Base-by-base conservation (phyloP, 2,329 filamentous ascomycete species). In the Mariannaea sp. region DNA sequence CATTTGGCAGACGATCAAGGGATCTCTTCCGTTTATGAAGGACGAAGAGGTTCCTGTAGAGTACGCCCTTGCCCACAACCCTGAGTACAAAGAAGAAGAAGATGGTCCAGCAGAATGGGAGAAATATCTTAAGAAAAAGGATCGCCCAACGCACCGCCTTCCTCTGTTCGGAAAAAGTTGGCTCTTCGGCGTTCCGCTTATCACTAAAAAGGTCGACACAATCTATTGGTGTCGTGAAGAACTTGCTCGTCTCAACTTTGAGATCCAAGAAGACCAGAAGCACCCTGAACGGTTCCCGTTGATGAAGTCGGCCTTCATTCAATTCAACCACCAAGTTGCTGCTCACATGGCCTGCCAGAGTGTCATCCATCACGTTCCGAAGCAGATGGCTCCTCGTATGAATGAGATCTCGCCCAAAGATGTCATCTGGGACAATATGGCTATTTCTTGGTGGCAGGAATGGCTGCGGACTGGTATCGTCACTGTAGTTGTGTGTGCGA, bases 321-420 rank as follows among this genome's bases (percentile, higher is more conserved):
- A 99, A 69, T 99, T 99, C 80, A 96, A 99, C 67, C 89, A 97
- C 68, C 94, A 99, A 70, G 90, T 97, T 2, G 92, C 93, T 5
- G 94, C 94, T 0, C 94, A 99, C 67, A 97, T 99, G 94, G 94
- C 93, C 53, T 97, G 92, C 69, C 94, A 99, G 70, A 86, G 90
- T 41, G 81, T 95, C 39, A 92, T 89, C 32, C 92, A 97, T 69
- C 94, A 99, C 65, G 73, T 96, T 1, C 94, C 94, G 1, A 90
- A 90, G 64, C 89, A 96, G 39, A 99, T 99, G 94, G 83, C 90
- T 1, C 94, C 94, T 1, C 85, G 94, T 22, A 82, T 90, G 33
- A 89, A 96, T n/a, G 94, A 99, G 69, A 92, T 99, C 40, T 91
- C 92, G 6, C 94, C 94, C 1, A 87, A 87, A 36, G 92, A 97